phyloP scores from a whole-genome alignment of 352 stramenopile species.

The Pythium biforme region DNA sequence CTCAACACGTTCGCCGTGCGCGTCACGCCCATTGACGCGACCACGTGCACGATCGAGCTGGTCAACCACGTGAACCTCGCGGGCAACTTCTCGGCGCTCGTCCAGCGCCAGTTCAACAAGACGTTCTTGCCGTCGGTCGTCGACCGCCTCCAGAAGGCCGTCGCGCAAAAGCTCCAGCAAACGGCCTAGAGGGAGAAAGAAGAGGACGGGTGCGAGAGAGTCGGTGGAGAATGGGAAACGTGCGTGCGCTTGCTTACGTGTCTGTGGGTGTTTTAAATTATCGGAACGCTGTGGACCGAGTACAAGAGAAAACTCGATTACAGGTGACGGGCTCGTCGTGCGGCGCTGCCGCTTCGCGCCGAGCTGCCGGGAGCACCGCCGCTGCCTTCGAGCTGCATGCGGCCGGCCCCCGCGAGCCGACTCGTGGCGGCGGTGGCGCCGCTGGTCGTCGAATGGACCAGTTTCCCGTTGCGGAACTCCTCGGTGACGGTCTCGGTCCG shows the following conservation, averaged over 20 bases:
- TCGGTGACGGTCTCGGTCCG: slow-evolving; percentile 60
- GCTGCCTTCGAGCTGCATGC: slow-evolving; percentile 55
- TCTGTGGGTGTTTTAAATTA: neutral
- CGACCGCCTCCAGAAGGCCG: slow-evolving; percentile 25
- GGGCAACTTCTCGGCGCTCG: slow-evolving; percentile 13
- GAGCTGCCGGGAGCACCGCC: neutral
- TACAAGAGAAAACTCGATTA: too few species aligned
- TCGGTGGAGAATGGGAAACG: neutral
- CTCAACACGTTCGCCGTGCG: slow-evolving; percentile 21
- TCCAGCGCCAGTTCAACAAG: slow-evolving; percentile 25
- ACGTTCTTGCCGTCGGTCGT: slow-evolving; percentile 26
- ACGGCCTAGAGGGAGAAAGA: neutral
- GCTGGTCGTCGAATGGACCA: slow-evolving; percentile 47
- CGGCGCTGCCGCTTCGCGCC: neutral
- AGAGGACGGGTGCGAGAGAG: neutral
- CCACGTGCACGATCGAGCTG: slow-evolving; percentile 12
- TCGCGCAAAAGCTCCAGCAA: slow-evolving; percentile 11
- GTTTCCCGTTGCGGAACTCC: slow-evolving; percentile 65
- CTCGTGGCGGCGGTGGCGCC: slow-evolving; percentile 24
- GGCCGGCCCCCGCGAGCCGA: slow-evolving; percentile 49
- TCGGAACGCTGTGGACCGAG: neutral
- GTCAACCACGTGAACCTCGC: slow-evolving; percentile 29
- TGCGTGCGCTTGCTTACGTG: neutral
- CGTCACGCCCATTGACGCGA: neutral
- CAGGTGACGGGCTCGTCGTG: neutral